Evolutionary conservation across 75 land plant genomes (phyloP), one percentile per base, ranked within the genome.

Genomic region (Pinus tabuliformis): DNA sequence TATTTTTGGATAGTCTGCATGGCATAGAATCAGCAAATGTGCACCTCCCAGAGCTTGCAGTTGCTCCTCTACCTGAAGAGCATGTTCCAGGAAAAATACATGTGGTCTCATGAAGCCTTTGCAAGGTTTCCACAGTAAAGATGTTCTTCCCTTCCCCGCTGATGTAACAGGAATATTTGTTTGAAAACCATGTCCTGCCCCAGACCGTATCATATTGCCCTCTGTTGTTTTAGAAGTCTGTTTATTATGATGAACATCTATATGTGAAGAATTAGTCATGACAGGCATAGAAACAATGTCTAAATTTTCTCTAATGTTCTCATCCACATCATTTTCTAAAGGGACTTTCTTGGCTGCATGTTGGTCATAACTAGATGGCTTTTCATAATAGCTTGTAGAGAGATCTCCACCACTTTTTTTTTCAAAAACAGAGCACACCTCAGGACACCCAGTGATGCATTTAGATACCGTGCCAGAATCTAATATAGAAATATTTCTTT

Each of bases 1-100:
- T 59, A 88, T 74, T 76, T 83, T 78, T 0, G 86, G 88, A 84
- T 89, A 91, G 37, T 86, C 93, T 93, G 96, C 89, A 90, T 95
- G 98, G 81, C 98, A 95, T 45, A 97, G 81, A 73, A 97, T 84
- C 52, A 95, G 62, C 12, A 93, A 76, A 71, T 88, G 76, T 30
- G 81, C 87, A 45, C 96, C 99, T 79, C 99, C 99, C 66, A 91
- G 81, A 18, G 78, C 20, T 56, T 78, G 86, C 66, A 97, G 84
- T 45, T 81, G 85, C 70, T 86, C 80, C 70, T 88, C 82, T 37
- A 91, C 89, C 73, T 91, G 91, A 22, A 88, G 76, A 20, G 98
- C 99, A 90, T 97, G 99, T 70, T 97, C 92, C 26, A 97, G 91
- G 79, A 98, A 97, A 58, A 97, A 90, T 33, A 95, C 82, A 76